phyloP scores from a whole-genome alignment of 1,284 basidiomycete species.

The Meripilus lineatus region DNA sequence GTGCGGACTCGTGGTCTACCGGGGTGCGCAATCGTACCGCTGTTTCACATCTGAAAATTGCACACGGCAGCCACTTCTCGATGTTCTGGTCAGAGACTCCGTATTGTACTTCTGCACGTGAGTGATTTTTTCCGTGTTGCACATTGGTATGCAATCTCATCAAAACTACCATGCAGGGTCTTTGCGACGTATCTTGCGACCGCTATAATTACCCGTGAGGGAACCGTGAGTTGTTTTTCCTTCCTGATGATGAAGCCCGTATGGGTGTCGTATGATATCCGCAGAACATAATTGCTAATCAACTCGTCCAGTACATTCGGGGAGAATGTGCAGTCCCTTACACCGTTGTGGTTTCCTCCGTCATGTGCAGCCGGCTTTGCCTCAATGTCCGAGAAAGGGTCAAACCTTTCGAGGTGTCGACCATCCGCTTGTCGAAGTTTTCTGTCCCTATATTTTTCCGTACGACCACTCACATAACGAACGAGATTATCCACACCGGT shows the following conservation, averaged over 20 bases:
- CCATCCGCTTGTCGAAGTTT: too few species aligned
- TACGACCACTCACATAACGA: too few species aligned
- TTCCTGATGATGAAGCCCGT: background rate
- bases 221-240: slow-evolving; percentile 31
- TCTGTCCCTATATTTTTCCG: too few species aligned
- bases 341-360: slow-evolving; percentile 52
- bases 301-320: slow-evolving; percentile 24
- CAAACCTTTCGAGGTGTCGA: too few species aligned
- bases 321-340: slow-evolving; percentile 53
- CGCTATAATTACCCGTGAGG: slow-evolving; percentile 43
- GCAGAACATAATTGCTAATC: slow-evolving; percentile 6
- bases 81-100: slow-evolving; percentile 50
- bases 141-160: background rate
- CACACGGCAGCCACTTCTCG: slow-evolving; percentile 39
- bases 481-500: too few species aligned
- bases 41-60: slow-evolving; percentile 29
- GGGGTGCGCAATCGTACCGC: slow-evolving; percentile 40
- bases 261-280: too few species aligned
- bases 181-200: slow-evolving; percentile 52
- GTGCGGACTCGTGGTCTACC: slow-evolving; percentile 42
- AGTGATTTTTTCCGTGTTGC: slow-evolving; percentile 9
- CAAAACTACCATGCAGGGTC: slow-evolving; percentile 28
- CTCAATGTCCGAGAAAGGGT: slow-evolving; percentile 48
- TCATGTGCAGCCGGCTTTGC: slow-evolving; percentile 49
- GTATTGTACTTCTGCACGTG: slow-evolving; percentile 52